Base-by-base conservation (phyloP, 495 filamentous ascomycete genomes). In the Annulohypoxylon moriforme region DNA sequence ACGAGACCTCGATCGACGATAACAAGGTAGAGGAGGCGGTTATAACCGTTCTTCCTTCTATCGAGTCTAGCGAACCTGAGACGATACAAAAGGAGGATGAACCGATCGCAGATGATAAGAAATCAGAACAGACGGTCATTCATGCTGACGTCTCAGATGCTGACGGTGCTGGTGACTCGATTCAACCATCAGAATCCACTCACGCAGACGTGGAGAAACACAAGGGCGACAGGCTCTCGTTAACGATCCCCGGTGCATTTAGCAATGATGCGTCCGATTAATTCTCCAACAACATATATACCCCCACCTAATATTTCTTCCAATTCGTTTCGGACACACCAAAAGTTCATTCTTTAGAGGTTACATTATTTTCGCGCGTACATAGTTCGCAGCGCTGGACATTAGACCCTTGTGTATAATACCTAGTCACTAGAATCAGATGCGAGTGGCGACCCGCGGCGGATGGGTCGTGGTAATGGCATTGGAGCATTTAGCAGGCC, bases 331-430 rank as follows among this genome's bases (percentile, higher is more conserved):
- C 36, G 46, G 34, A 24, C 47, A 53, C 61, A 69, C 27, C 58
- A 67, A 52, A 69, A 67, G 47, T 44, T 60, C 64, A 59, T 53
- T 69, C 56, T 13, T 67, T 58, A 64, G 62, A 62, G 25, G 24
- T 64, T 44, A 18, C 38, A 67, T 69, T 38, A 56, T 64, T 20
- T 71, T 67, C 53, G 58, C 67, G 71, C 71, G 71, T 74, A 76
- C 60, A 72, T 76, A 76, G 62, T 72, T 64, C 50, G 31, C 44
- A 49, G 69, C 70, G 63, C 60, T 63, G 44, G 63, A 27, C 25
- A 36, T 46, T 57, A 59, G 64, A 58, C 56, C 71, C 59, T 73
- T 73, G 49, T 78, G 76, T 78, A 76, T 74, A 78, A 70, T 71
- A 74, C 42, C 38, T 74, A 74, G 63, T 76, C 65, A 70, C 62